Evolutionary conservation across 2,329 filamentous ascomycete genomes (phyloP).

Genomic region (Diaporthe australafricana): DNA sequence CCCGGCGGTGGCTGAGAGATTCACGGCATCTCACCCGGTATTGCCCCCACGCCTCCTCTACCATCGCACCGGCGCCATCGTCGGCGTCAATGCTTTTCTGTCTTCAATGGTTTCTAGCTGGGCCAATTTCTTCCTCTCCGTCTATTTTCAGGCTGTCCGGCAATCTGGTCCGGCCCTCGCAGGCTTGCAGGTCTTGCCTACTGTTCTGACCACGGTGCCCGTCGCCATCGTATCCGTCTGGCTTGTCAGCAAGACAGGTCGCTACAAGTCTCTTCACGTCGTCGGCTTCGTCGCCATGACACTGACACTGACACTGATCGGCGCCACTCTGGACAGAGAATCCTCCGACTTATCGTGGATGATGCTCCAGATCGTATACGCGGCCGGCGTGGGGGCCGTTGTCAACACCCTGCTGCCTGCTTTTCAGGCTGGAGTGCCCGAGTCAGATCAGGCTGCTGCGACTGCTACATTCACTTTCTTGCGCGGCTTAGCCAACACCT

Average conservation of each 20-base stretch:
- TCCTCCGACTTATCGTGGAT: slow-evolving; percentile 52
- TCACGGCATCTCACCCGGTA: no score
- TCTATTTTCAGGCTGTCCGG: background rate
- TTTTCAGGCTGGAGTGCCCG: slow-evolving; percentile 51
- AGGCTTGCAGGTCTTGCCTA: slow-evolving; percentile 48
- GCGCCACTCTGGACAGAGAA: no score
- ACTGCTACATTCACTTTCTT: slow-evolving; percentile 56
- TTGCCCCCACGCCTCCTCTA: slow-evolving; percentile 21
- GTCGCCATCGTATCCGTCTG: slow-evolving; percentile 42
- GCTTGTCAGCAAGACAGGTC: slow-evolving; percentile 47
- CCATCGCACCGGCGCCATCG: background rate
- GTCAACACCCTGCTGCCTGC: slow-evolving; percentile 56
- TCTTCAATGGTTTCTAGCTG: background rate
- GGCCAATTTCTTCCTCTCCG: slow-evolving; percentile 35
- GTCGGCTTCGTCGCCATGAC: slow-evolving; percentile 50
- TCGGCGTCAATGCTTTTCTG: background rate
- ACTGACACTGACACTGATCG: slow-evolving; percentile 53
- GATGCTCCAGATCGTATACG: slow-evolving; percentile 52
- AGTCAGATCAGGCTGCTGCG: slow-evolving; percentile 50
- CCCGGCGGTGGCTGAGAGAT: no score
- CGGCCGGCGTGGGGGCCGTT: slow-evolving; percentile 40
- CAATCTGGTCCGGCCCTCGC: slow-evolving; percentile 45
- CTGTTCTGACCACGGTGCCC: slow-evolving; percentile 45
- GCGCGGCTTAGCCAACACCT: slow-evolving; percentile 55
- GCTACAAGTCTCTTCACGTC: slow-evolving; percentile 49